Evolutionary conservation across 2,329 filamentous ascomycete genomes (phyloP).

Genomic region (Calonectria pauciramosa): DNA sequence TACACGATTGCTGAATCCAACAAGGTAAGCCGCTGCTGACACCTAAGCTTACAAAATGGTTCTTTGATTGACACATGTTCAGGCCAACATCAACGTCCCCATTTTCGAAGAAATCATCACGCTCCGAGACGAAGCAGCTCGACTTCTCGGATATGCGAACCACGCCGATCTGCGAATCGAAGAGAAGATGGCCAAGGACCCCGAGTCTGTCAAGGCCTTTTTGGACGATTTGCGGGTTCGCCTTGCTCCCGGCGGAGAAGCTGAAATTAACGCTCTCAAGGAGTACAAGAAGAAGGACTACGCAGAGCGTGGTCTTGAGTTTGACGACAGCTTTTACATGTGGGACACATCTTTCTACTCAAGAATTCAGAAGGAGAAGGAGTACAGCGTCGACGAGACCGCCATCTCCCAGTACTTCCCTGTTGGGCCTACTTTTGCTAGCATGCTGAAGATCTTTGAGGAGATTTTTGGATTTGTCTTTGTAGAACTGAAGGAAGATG

Average conservation of each 20-base stretch:
- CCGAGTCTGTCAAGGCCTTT: slow-evolving; percentile 80
- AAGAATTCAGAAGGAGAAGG: slow-evolving; percentile 83
- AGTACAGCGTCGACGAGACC: slow-evolving; percentile 84
- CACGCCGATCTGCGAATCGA: slow-evolving; percentile 83
- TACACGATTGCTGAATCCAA: slow-evolving; percentile 84
- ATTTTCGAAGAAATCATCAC: slow-evolving; percentile 82
- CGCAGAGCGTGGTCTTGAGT: slow-evolving; percentile 68
- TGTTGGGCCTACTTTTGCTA: slow-evolving; percentile 77
- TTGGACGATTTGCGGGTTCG: slow-evolving; percentile 77
- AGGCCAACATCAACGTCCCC: slow-evolving; percentile 77
- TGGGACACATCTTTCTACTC: slow-evolving; percentile 89
- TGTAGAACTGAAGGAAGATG: slow-evolving; percentile 77
- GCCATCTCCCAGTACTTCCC: slow-evolving; percentile 90
- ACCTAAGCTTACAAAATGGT: no score
- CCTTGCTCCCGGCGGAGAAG: slow-evolving; percentile 76
- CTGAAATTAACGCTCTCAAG: slow-evolving; percentile 79
- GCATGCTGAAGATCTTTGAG: slow-evolving; percentile 88
- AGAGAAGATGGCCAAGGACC: slow-evolving; percentile 88
- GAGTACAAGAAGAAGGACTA: slow-evolving; percentile 81
- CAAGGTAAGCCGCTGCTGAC: slow-evolving; percentile 64
- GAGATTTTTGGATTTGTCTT: slow-evolving; percentile 85
- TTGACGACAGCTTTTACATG: slow-evolving; percentile 81
- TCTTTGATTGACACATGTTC: background rate
- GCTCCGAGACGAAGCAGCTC: slow-evolving; percentile 83
- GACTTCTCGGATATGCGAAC: slow-evolving; percentile 81